Conservation (phyloP, 1,284 basidiomycete species). For the Golubevia sp. region DNA sequence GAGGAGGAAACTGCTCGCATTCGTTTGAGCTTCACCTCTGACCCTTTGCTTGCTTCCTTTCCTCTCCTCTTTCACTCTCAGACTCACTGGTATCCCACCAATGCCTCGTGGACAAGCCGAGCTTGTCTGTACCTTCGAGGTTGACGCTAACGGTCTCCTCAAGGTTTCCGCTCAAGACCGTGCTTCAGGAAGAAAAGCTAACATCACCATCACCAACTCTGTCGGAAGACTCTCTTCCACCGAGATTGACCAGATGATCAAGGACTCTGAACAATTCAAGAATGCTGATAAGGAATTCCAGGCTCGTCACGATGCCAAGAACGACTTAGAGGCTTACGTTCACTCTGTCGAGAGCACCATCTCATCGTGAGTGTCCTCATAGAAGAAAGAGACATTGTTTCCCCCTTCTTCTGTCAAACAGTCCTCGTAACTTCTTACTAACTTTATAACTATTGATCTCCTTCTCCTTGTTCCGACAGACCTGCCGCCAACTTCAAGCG, state of each 20-base stretch:
- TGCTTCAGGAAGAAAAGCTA: slow-evolving; percentile 59
- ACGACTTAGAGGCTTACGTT: slow-evolving; percentile 61
- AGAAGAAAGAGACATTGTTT: no score
- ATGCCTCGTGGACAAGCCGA: slow-evolving; percentile 60
- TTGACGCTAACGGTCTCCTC: slow-evolving; percentile 61
- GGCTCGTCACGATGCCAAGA: slow-evolving; percentile 58
- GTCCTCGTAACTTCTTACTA: no score
- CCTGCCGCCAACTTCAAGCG: slow-evolving; percentile 59
- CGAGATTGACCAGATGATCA: slow-evolving; percentile 63
- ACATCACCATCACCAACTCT: slow-evolving; percentile 62
- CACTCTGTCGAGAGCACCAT: slow-evolving; percentile 59
- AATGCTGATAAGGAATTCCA: slow-evolving; percentile 61
- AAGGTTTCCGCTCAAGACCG: slow-evolving; percentile 59
- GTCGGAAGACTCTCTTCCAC: slow-evolving; percentile 55
- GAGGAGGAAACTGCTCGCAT: not conserved
- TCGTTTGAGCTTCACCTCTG: not conserved
- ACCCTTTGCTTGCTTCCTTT: not conserved
- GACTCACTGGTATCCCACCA: slow-evolving; percentile 56
- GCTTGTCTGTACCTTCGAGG: slow-evolving; percentile 59
- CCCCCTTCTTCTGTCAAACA: no score
- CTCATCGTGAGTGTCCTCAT: no score
- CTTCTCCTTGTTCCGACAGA: no score
- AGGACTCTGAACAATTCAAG: slow-evolving; percentile 61
- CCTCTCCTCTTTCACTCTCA: not conserved
- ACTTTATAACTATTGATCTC: no score